A percentile compares a stretch with the other conserved stretches of the same genome.
Evolutionary conservation across 225 moss, liverwort and hornwort species (phyloP).

Genomic region (Lunularia cruciata): DNA sequence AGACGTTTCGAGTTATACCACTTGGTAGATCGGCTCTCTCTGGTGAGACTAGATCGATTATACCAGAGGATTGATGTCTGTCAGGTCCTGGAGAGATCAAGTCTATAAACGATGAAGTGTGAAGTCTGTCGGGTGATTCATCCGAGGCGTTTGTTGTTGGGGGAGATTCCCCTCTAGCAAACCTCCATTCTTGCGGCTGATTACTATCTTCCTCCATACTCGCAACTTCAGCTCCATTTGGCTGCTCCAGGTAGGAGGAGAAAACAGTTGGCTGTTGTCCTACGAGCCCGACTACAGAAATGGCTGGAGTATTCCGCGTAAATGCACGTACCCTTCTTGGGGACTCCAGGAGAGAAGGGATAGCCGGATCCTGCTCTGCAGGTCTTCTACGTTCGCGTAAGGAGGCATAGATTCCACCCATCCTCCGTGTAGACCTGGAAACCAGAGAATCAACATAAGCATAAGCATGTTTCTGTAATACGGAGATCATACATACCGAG

Average conservation of each 20-base stretch:
- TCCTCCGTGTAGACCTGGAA: neutral
- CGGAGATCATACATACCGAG: too few relatives aligned
- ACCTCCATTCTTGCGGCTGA: neutral
- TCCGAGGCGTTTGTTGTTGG: neutral
- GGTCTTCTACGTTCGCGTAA: neutral
- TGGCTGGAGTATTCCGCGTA: neutral
- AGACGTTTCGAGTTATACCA: neutral
- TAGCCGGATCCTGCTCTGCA: neutral
- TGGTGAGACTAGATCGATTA: constrained; percentile 17
- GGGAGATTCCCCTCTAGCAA: neutral
- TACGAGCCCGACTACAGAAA: neutral
- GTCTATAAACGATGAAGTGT: constrained; percentile 4
- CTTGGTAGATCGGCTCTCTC: constrained; percentile 3
- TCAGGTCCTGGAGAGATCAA: constrained; percentile 16
- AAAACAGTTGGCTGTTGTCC: constrained; percentile 6
- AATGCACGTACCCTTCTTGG: neutral
- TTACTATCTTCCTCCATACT: constrained; percentile 1
- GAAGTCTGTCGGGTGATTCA: neutral
- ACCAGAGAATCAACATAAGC: too few relatives aligned
- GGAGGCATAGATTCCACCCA: neutral
- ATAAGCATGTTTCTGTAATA: too few relatives aligned
- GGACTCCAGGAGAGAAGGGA: neutral
- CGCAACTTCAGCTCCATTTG: neutral
- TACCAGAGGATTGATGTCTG: neutral
- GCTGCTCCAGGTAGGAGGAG: neutral